Base-by-base conservation (phyloP, 2,329 filamentous ascomycete genomes). In the Colletotrichum theobromicola region DNA sequence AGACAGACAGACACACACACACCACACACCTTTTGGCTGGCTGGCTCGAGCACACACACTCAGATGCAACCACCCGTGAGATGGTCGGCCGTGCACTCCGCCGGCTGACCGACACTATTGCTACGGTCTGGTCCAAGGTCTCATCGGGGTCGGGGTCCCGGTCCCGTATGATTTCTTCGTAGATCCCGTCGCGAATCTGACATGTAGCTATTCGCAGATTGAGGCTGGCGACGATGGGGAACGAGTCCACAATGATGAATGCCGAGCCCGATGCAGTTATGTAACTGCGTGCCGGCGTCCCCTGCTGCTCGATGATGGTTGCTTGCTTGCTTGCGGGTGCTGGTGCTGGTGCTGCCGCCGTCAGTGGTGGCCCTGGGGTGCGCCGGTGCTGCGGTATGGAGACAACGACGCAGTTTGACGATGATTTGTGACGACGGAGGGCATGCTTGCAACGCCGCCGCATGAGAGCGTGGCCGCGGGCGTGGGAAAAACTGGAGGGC, bases 211-310 rank as follows among this genome's bases (percentile, higher is more conserved):
- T 74, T 74, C 68, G 57, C 62, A 67, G 34, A 74, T 65, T 67
- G 68, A 74, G 68, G 72, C 67, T n/a, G 68, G 53, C 26, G 46
- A 62, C 21, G 37, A 72, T 42, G 60, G 42, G 46, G 55, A 58
- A 53, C 26, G 26, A 63, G 42, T 58, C 72, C 68, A 72, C 68
- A 74, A 74, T 74, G 72, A 74, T 74, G 68, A 72, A 72, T 62
- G 72, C 68, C 72, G 62, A 74, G 72, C 55, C n/a, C 55, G 61
- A 34, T 57, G 68, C 28, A 55, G 57, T 67, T 72, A 74, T 74
- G 72, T 67, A 62, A 62, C 55, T 32, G 62, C 53, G 68, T 46
- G 61, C 26, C 62, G 28, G 42, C 8, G 21, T 10, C 58, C 55
- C 60, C 67, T 26, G n/a, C 53, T 50, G 42, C 30, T 62, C 60